Base-by-base conservation (phyloP, 768 basidiomycete species). In the Boletellus emodensis region DNA sequence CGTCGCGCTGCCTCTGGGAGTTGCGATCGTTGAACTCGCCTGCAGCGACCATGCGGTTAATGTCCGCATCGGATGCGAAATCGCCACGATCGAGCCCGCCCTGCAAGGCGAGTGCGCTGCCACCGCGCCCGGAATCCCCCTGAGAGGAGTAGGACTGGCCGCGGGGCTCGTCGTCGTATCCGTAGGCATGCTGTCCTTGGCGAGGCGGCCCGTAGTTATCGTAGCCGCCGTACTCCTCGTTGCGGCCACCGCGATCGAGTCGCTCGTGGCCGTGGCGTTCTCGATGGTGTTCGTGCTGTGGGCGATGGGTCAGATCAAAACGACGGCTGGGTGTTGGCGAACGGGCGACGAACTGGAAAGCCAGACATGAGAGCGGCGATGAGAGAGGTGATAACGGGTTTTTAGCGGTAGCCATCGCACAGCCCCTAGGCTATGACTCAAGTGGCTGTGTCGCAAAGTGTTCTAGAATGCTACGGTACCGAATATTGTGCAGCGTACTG, bases 1-100 rank as follows among this genome's bases (percentile, higher is more conserved):
- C 30, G 9, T 30, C 30, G 30, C 30, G 30, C 30, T 30, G 30
- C 3, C 30, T 1, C 9, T 30, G 30, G 30, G 30, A 9, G 9
- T 9, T 9, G 8, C 30, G 30, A 10, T 30, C 1, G 6, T 22
- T 7, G 13, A 66, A 56, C 40, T 42, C 44, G 2, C 66, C 64
- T 1, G 47, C 4, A 3, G 38, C 1, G 40, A 68, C 44, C 57
- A 66, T 56, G 44, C 54, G 53, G 7, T 52, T 17, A 32, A 66
- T 57, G 1, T 66, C 64, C 4, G 40, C 61, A 54, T 66, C 64
- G 40, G 64, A 54, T 44, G 60, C 64, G 40, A 68, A 68, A 58
- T 66, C 64, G n/a, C 40, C 49, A 1, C 54, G 59, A 40, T 51
- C 55, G 15, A 64, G 44, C 6, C 56, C 64, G 4, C 59, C 57